Percentiles rank a stretch among this genome's conserved stretches.
These are phyloP conservation scores for Telfairia occidentalis DNA, from an alignment of 331 rosid genomes.

Conservation along the genomic window DNA sequence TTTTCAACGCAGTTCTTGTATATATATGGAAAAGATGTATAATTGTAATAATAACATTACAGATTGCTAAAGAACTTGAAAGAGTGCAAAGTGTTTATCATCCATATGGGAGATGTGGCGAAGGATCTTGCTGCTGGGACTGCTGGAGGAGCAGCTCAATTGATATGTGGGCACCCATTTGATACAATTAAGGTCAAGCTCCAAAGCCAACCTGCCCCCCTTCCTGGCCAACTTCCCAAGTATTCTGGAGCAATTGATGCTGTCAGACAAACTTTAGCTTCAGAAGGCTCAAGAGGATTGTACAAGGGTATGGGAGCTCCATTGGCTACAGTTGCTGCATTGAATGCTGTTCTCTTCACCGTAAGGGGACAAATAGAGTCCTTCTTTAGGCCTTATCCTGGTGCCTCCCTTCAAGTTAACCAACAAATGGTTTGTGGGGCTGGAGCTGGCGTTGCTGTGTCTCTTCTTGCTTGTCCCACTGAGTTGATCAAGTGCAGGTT, in stretches of 20 bases:
- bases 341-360: slow-evolving; percentile 80
- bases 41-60: background rate
- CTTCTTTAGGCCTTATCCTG: slow-evolving; percentile 62
- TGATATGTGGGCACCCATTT: slow-evolving; percentile 88
- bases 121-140: slow-evolving; percentile 91
- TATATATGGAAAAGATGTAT: background rate
- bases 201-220: slow-evolving; percentile 88
- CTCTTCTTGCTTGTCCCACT: slow-evolving; percentile 92
- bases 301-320: slow-evolving; percentile 99
- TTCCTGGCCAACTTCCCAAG: slow-evolving; percentile 63
- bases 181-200: slow-evolving; percentile 98
- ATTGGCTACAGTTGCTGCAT: slow-evolving; percentile 90
- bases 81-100: background rate
- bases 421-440: slow-evolving; percentile 79
- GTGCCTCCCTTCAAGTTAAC: slow-evolving; percentile 47
- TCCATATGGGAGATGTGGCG: slow-evolving; percentile 85
- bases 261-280: slow-evolving; percentile 72
- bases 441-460: slow-evolving; percentile 93
- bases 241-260: slow-evolving; percentile 89
- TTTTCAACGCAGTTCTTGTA: background rate
- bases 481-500: slow-evolving; percentile 96
- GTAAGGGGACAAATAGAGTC: slow-evolving; percentile 92
- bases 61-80: background rate
- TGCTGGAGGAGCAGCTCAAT: slow-evolving; percentile 80
- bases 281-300: slow-evolving; percentile 82